Evolutionary conservation across 75 land plant species (phyloP), one percentile per base, ranked within the genome.

Genomic region (Isoetes taiwanensis): DNA sequence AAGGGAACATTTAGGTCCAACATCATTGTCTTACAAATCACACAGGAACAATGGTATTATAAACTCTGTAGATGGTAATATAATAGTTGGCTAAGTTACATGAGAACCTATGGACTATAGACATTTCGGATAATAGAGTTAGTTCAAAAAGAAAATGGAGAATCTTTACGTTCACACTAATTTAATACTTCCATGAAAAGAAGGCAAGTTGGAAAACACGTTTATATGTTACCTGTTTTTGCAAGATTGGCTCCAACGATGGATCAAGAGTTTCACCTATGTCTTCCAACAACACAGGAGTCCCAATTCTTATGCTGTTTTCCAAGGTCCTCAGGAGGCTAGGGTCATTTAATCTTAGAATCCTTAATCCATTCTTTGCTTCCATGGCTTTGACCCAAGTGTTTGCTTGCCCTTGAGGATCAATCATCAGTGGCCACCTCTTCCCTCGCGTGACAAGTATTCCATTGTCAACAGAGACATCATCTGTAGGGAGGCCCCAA

Each of bases 401-500:
- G 50, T 69, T 69, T 0, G 72, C 72, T 54, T 68, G 71, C 19
- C 55, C 72, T 24, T 69, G 72, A 14, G 72, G 72, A 42, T 69
- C 72, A 29, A 69, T 69, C 61, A 69, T 69, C 32, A 69, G 28
- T 9, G 72, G 72, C 72, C 72, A 69, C 14, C 72, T 37, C 43
- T 20, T 66, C 10, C 72, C 66, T 25, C 68, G 30, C 4, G 67
- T 63, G 1, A 69, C 72, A 33, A 69, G 43, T 9, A 69, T 69
- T 1, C 68, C 72, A 28, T 69, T 69, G 19, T 69, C 72, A 26
- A 69, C 28, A 11, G 72, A 69, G 1, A 69, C 66, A 56, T 69
- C 72, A 63, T 69, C 72, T 1, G 72, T 55, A 17, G 72, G 72
- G 57, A 69, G 72, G 2, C 72, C 72, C 67, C 72, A 69, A 55